Conservation (phyloP, 352 stramenopile genomes). For the Pythium chondricola region DNA sequence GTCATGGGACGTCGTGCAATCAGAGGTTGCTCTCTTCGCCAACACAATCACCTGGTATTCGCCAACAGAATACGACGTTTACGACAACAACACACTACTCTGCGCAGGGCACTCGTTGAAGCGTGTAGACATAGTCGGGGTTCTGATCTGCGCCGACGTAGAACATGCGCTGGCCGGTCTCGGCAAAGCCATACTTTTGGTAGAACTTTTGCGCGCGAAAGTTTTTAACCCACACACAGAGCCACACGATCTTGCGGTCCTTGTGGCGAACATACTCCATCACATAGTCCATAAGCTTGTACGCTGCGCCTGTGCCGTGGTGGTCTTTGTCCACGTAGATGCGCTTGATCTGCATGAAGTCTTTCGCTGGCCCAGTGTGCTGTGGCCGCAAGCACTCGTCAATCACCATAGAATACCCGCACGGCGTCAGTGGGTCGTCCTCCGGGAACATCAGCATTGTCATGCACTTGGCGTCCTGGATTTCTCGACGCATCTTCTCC, state of each 20-base stretch:
- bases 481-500: slow-evolving; percentile 15
- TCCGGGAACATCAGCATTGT: slow-evolving; percentile 23
- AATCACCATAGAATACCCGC: slow-evolving; percentile 22
- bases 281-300: slow-evolving; percentile 25
- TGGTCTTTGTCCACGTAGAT: slow-evolving; percentile 24
- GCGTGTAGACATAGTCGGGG: slow-evolving; percentile 4
- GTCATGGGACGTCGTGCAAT: too few species aligned
- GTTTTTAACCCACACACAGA: slow-evolving; percentile 30
- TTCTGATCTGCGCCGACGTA: slow-evolving; percentile 12
- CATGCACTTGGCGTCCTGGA: slow-evolving; percentile 18
- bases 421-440: slow-evolving; percentile 1
- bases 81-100: too few species aligned
- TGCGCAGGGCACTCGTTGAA: neutral
- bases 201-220: slow-evolving; percentile 29
- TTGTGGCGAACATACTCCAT: slow-evolving; percentile 19
- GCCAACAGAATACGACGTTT: too few species aligned
- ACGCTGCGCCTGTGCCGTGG: slow-evolving; percentile 21
- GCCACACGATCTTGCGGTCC: slow-evolving; percentile 23
- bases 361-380: slow-evolving; percentile 9
- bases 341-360: slow-evolving; percentile 27
- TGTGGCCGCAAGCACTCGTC: slow-evolving; percentile 17
- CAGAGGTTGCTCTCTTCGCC: too few species aligned
- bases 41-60: too few species aligned
- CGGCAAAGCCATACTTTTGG: slow-evolving; percentile 24
- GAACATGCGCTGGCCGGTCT: slow-evolving; percentile 25